Base-by-base conservation (phyloP, 768 basidiomycete genomes). In the Daedaleopsis nitida region DNA sequence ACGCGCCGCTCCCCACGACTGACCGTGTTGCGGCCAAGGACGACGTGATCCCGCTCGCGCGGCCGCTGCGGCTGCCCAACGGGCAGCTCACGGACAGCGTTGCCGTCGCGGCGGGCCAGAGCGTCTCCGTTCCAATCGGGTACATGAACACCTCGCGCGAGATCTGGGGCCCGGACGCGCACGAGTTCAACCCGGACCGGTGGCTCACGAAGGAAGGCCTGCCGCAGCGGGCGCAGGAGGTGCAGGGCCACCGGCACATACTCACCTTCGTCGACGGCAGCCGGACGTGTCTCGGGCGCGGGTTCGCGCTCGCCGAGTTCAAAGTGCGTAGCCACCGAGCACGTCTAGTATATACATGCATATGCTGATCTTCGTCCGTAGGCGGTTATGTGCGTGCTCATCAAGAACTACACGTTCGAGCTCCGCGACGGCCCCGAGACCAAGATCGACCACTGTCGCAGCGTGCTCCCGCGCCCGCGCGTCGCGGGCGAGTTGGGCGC, bases 151-250 rank as follows among this genome's bases (percentile, higher is more conserved):
- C 70, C 13, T 76, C 78, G 4, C 65, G 70, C 23, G 68, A 60
- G 3, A 61, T 80, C 23, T 84, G 81, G 78, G 83, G 84, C 6
- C 52, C 70, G 1, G 76, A 80, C 43, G 78, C 80, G n/a, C 74
- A 68, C 27, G 70, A 74, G 43, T 83, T 82, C 66, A 70, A 71
- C 6, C 82, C 81, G 1, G 74, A 76, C 45, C 74, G 81, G 3
- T 83, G 82, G 81, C 61, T 79, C 11, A 58, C 65, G 7, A 69
- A 68, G 16, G 63, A 43, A 8, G 75, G 75, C 4, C 67, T 74
- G 5, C 65, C 69, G 8, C 63, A 62, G 45, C 59, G 65, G 32
- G 77, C 75, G 8, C 69, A 74, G 35, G 73, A 73, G 34, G 65
- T 78, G 43, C 74, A 74, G 39, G 75, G 77, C 1, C 72, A 76